Conservation (phyloP, 2,329 filamentous ascomycete genomes). For the Diaporthe sp. region DNA sequence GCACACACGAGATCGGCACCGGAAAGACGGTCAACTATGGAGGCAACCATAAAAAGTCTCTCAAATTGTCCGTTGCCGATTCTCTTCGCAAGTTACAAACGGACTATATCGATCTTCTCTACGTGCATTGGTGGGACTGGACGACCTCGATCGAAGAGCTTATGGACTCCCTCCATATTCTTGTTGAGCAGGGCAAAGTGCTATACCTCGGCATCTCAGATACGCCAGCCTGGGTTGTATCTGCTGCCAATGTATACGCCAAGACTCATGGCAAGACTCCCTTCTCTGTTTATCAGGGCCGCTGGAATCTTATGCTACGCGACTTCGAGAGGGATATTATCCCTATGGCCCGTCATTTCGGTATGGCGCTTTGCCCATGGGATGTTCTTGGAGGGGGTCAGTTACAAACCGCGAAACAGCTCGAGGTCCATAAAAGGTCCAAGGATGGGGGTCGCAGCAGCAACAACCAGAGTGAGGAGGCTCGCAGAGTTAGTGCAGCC, state of each 20-base stretch:
- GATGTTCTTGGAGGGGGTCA: constrained; percentile 65
- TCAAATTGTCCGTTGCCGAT: constrained; percentile 53
- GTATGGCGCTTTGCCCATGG: constrained; percentile 70
- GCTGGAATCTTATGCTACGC: constrained; percentile 38
- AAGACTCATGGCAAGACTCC: constrained; percentile 39
- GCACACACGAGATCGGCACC: constrained; percentile 39
- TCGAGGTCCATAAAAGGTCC: no score
- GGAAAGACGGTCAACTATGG: constrained; percentile 47
- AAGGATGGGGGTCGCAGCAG: no score
- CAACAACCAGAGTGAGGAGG: no score
- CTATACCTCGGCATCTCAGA: no score
- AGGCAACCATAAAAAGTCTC: constrained; percentile 55
- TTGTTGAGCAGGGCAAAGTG: no score
- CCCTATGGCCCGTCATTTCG: constrained; percentile 52
- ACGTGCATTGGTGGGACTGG: no score
- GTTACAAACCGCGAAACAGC: constrained; percentile 55
- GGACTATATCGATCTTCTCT: no score
- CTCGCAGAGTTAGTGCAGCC: constrained; percentile 54
- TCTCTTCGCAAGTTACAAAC: constrained; percentile 53
- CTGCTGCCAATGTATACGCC: constrained; percentile 43
- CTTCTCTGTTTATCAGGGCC: constrained; percentile 53
- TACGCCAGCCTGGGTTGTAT: constrained; percentile 46
- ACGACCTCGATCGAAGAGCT: no score
- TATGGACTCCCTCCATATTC: no score
- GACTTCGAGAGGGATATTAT: constrained; percentile 55